phyloP scores from a whole-genome alignment of 2,329 filamentous ascomycete genomes.

The Dryadomyces quercus-mongolicae region DNA sequence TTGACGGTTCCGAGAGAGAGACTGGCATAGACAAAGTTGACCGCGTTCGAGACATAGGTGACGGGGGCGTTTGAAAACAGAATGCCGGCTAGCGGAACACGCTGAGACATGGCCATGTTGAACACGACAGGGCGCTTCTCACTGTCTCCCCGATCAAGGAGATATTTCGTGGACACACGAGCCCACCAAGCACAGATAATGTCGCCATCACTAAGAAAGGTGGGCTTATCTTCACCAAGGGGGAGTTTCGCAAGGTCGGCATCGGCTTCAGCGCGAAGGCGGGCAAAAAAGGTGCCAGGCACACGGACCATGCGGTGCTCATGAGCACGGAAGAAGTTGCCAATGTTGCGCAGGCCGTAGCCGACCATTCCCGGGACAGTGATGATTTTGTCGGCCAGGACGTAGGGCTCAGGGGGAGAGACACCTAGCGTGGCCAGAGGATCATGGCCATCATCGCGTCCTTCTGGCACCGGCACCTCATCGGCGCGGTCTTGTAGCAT shows the following conservation, averaged over 20 bases:
- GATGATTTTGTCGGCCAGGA: slow-evolving; percentile 12
- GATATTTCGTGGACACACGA: slow-evolving; percentile 16
- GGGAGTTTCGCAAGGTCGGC: slow-evolving; percentile 3
- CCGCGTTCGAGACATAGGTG: slow-evolving; percentile 19
- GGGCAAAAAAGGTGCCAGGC: slow-evolving; percentile 15
- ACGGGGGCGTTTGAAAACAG: slow-evolving; percentile 12
- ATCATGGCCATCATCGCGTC: slow-evolving; percentile 62
- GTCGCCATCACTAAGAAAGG: slow-evolving; percentile 15
- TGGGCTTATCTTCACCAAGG: background rate
- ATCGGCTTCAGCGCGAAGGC: slow-evolving; percentile 16
- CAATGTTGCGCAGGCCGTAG: slow-evolving; percentile 17
- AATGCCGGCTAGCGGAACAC: slow-evolving; percentile 13
- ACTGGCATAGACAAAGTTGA: slow-evolving; percentile 15
- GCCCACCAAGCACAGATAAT: slow-evolving; percentile 25
- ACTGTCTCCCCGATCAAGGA: slow-evolving; percentile 11
- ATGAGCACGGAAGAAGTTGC: slow-evolving; percentile 14
- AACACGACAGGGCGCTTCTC: slow-evolving; percentile 16
- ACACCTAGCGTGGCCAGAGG: slow-evolving; percentile 67
- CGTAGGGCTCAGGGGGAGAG: slow-evolving; percentile 11
- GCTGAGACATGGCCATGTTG: slow-evolving; percentile 22
- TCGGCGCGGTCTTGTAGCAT: slow-evolving; percentile 24
- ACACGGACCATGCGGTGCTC: slow-evolving; percentile 25
- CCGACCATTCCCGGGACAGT: slow-evolving; percentile 10
- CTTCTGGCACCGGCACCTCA: slow-evolving; percentile 22
- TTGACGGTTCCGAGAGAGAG: slow-evolving; percentile 14